These are phyloP conservation scores for Fraxinus cuspidata DNA, from an alignment of 257 asterid genomes.

Conservation along the genomic window DNA sequence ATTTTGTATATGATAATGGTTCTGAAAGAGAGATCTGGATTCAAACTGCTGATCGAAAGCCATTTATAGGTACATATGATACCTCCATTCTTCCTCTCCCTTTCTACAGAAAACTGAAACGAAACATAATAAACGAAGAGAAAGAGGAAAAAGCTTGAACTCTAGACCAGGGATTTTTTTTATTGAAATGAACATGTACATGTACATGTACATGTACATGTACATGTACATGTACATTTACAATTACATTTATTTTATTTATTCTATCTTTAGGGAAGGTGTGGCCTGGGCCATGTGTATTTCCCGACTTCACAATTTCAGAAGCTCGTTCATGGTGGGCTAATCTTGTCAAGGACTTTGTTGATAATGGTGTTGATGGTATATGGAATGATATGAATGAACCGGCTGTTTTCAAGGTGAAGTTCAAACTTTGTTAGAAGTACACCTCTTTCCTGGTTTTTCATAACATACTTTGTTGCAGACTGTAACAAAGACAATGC, in stretches of 20 bases:
- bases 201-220: background rate
- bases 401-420: conserved; percentile 96
- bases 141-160: background rate
- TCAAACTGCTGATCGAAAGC: conserved; percentile 74
- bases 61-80: conserved; percentile 59
- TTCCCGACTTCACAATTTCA: conserved; percentile 86
- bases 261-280: conserved; percentile 66
- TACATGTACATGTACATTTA: too few species aligned
- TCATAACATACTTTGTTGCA: conserved; percentile 39
- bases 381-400: conserved; percentile 99
- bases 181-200: background rate
- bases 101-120: background rate
- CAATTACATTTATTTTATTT: conserved; percentile 18
- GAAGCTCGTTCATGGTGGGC: conserved; percentile 94
- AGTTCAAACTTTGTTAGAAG: conserved; percentile 19
- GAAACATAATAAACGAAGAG: background rate
- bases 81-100: background rate
- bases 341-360: conserved; percentile 74
- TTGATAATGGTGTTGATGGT: conserved; percentile 88
- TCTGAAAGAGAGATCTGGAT: conserved; percentile 79
- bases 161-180: background rate
- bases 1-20: conserved; percentile 83
- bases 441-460: conserved; percentile 20
- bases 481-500: conserved; percentile 97
- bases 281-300: conserved; percentile 99